A percentile compares a stretch with the other conserved stretches of the same genome.
Conservation (phyloP, 2,329 filamentous ascomycete genomes). For the Penicillium griseofulvum region DNA sequence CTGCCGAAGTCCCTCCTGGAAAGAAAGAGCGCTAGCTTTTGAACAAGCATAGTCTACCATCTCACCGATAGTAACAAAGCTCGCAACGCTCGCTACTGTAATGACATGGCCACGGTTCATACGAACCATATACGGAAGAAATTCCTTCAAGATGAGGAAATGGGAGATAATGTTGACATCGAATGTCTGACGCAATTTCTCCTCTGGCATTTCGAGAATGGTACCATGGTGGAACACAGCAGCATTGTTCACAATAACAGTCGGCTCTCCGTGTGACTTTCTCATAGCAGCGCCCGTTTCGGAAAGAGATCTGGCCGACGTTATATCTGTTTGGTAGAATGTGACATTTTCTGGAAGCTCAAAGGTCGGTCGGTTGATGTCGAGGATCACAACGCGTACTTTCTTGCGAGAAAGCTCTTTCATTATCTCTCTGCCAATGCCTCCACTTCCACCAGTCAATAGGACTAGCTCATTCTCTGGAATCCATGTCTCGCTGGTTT, state of each 20-base stretch:
- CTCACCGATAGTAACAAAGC: constrained; percentile 44
- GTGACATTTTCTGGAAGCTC: constrained; percentile 4
- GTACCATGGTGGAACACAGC: constrained; percentile 44
- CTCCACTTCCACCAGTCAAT: constrained; percentile 20
- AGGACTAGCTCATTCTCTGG: constrained; percentile 17
- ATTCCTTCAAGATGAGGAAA: constrained; percentile 47
- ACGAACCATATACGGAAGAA: constrained; percentile 49
- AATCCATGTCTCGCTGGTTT: constrained; percentile 5
- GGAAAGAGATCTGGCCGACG: constrained; percentile 16
- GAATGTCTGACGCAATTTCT: constrained; percentile 44
- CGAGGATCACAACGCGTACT: constrained; percentile 14
- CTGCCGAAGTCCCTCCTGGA: constrained; percentile 47
- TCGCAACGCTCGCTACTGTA: constrained; percentile 52
- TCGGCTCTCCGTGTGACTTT: constrained; percentile 35
- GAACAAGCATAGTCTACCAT: constrained; percentile 51
- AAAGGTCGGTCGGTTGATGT: constrained; percentile 6
- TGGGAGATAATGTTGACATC: constrained; percentile 51
- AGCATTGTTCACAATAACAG: constrained; percentile 47
- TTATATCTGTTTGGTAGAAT: constrained; percentile 32
- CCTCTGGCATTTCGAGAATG: constrained; percentile 43
- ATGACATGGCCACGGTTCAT: constrained; percentile 53
- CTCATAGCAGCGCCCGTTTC: constrained; percentile 32
- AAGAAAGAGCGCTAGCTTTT: constrained; percentile 49
- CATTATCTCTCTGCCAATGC: constrained; percentile 22
- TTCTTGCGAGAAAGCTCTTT: constrained; percentile 11